Base-by-base conservation (phyloP, 163 green algal species). In the Scenedesmus sp. region DNA sequence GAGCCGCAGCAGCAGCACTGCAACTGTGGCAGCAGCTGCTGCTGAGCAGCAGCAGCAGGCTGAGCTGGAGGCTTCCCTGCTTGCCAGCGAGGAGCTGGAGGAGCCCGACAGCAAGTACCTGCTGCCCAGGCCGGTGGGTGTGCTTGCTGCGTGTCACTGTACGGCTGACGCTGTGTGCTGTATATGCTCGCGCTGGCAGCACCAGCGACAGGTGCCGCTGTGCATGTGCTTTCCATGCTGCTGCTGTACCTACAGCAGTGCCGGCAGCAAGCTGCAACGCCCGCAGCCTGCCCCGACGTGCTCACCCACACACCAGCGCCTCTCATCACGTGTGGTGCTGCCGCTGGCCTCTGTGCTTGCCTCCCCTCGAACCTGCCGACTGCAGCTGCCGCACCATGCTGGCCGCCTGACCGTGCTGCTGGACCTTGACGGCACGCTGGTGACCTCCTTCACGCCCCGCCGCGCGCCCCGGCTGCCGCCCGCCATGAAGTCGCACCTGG, bases 351-450 rank as follows among this genome's bases (percentile, higher is more conserved):
- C 76, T 83, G 5, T 40, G 12, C 20, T 4, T 53, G 76, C 40
- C 42, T 83, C 22, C 40, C 42, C 59, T 65, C 44, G 56, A 10
- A 12, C 40, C 24, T 37, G 12, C 65, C 37, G 22, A 30, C 30
- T 61, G 33, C 87, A 87, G 78, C 81, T 83, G 43, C 59, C 80
- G 6, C 42, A 42, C 2, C 89, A 89, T n/a, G 70, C 68, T 10
- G 89, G 89, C 46, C 83, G 89, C 37, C 92, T 99, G 87, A 97
- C 94, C 49, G 96, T 98, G 37, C 96, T 98, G 92, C 95, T 99
- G 33, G 97, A 99, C 91, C 93, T 99, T 76, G 97, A 99, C 90
- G 97, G 97, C 76, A 99, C 97, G 0, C 95, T 99, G 43, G 93
- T 98, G 6, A 95, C 92, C 82, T 97, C 94, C 91, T 99, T 97